phyloP scores from a whole-genome alignment of 2,329 filamentous ascomycete genomes.

The Penicillium sp. region DNA sequence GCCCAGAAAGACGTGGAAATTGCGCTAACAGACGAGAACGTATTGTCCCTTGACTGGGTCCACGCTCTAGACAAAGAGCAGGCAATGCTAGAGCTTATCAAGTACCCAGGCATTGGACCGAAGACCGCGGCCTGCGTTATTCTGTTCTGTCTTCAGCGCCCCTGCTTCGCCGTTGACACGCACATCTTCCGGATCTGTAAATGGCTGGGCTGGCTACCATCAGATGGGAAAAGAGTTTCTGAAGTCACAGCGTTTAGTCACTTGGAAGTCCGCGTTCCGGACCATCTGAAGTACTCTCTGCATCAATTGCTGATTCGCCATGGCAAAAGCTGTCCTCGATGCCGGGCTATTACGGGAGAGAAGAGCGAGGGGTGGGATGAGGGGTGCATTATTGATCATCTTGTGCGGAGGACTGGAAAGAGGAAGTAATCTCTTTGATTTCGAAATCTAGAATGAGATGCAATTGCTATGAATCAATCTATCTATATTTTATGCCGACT shows the following conservation, averaged over 20 bases:
- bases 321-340: slow-evolving; percentile 59
- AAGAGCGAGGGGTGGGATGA: slow-evolving; percentile 61
- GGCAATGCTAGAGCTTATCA: slow-evolving; percentile 55
- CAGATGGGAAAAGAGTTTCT: slow-evolving; percentile 34
- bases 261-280: slow-evolving; percentile 58
- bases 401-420: slow-evolving; percentile 55
- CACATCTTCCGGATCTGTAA: slow-evolving; percentile 62
- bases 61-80: slow-evolving; percentile 54
- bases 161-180: slow-evolving; percentile 63
- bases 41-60: slow-evolving; percentile 63
- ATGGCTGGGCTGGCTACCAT: slow-evolving; percentile 60
- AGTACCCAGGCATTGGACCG: slow-evolving; percentile 61
- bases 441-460: too few species aligned
- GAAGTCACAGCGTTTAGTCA: slow-evolving; percentile 54
- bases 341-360: slow-evolving; percentile 57
- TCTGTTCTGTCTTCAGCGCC: slow-evolving; percentile 61
- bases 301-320: slow-evolving; percentile 61
- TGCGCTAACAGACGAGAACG: slow-evolving; percentile 51
- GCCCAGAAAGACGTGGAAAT: slow-evolving; percentile 57
- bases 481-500: too few species aligned
- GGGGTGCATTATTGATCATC: slow-evolving; percentile 61
- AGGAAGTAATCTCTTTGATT: slow-evolving; percentile 33
- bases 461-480: too few species aligned
- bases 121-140: slow-evolving; percentile 64
- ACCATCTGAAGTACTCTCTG: slow-evolving; percentile 60